These are phyloP conservation scores for Ampelocalamus luodianensis DNA, from an alignment of 176 grass and related monocot genomes.

Conservation along the genomic window DNA sequence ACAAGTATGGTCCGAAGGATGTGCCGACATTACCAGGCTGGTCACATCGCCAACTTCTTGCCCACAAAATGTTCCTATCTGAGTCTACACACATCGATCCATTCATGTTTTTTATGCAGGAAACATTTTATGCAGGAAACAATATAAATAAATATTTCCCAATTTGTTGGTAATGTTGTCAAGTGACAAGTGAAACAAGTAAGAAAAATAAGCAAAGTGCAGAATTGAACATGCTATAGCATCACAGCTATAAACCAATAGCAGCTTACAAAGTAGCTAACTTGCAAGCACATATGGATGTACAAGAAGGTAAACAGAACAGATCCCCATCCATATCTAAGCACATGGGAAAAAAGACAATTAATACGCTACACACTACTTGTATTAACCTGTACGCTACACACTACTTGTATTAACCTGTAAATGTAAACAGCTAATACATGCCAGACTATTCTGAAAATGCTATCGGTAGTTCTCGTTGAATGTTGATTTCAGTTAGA, in stretches of 20 bases:
- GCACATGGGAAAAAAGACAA: background rate
- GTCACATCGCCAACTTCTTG: too few relatives aligned
- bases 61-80: too few relatives aligned
- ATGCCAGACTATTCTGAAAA: background rate
- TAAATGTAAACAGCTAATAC: background rate
- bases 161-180: slow-evolving; percentile 10
- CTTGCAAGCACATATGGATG: background rate
- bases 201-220: background rate
- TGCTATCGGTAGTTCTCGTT: background rate
- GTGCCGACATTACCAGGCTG: too few relatives aligned
- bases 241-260: background rate
- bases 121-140: too few relatives aligned
- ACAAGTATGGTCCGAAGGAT: too few relatives aligned
- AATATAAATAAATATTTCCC: slow-evolving; percentile 42
- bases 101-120: slow-evolving; percentile 55
- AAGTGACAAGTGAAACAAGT: slow-evolving; percentile 29
- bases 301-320: background rate
- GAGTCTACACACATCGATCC: too few relatives aligned
- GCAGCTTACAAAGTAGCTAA: background rate
- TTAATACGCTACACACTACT: background rate
- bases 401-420: background rate
- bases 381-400: too few relatives aligned
- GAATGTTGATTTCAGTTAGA: background rate
- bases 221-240: background rate
- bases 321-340: background rate